A percentile compares a stretch with the other conserved stretches of the same genome.
Conservation (phyloP, 2,329 filamentous ascomycete species). For the Penicillium hordei region DNA sequence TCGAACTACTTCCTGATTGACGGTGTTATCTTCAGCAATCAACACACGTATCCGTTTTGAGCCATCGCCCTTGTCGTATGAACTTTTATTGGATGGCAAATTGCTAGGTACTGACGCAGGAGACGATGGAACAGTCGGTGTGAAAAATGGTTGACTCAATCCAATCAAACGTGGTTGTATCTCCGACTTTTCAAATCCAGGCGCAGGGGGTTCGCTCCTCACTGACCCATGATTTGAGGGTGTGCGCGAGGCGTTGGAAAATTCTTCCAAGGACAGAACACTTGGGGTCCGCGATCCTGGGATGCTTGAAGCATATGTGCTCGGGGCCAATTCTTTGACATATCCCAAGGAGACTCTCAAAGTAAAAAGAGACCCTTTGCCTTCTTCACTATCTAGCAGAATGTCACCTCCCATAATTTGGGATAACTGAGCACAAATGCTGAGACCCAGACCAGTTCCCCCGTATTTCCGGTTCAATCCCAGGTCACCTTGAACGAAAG, state of each 20-base stretch:
- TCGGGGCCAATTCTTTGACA: conserved; percentile 63
- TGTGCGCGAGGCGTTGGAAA: conserved; percentile 24
- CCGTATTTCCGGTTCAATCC: conserved; percentile 87
- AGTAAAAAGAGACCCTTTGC: conserved; percentile 75
- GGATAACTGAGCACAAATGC: conserved; percentile 85
- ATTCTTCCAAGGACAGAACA: conserved; percentile 28
- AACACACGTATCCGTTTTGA: conserved; percentile 70
- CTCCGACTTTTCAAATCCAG: conserved; percentile 55
- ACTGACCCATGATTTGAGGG: conserved; percentile 24
- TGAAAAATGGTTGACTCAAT: conserved; percentile 78
- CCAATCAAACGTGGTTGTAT: conserved; percentile 77
- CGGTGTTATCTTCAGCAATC: conserved; percentile 77
- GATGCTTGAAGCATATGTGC: conserved; percentile 26
- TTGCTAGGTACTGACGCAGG: conserved; percentile 6
- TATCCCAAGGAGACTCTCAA: conserved; percentile 80
- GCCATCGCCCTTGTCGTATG: conserved; percentile 62
- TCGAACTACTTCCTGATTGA: conserved; percentile 60
- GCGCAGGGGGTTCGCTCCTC: conserved; percentile 28
- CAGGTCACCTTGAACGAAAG: conserved; percentile 90
- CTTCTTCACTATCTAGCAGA: conserved; percentile 67
- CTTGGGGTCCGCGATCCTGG: conserved; percentile 36
- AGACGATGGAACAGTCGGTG: conserved; percentile 33
- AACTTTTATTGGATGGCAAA: conserved; percentile 57
- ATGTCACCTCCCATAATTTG: conserved; percentile 80
- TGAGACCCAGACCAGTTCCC: conserved; percentile 82